Evolutionary conservation across 2,329 filamentous ascomycete species (phyloP), one percentile per base, ranked within the genome.

Genomic region (Fusarium albosuccineum): DNA sequence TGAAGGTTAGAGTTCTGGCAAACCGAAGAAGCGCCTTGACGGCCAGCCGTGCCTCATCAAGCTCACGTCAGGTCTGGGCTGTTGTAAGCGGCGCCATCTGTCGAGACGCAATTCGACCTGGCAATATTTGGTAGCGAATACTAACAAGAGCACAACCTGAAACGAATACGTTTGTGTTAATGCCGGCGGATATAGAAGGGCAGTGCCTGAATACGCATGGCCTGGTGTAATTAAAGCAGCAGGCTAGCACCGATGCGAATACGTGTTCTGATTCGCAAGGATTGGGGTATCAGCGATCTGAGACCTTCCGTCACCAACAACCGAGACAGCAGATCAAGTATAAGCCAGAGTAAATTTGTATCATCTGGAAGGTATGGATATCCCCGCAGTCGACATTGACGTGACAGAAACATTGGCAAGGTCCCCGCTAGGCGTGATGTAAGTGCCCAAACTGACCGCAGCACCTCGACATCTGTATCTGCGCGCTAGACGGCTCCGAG

Each of bases 301-400:
- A 68, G 65, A 68, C 61, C 16, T 59, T 51, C 36, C 58, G 65
- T 30, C 44, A 64, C 55, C 49, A 61, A 50, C 57, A 65, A 57
- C 61, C 57, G 57, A 65, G 61, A 66, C 61, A 66, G 30, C 39
- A 42, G 39, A 64, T 60, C 44, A 42, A 44, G 44, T 60, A 41
- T 37, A 49, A 62, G 46, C 30, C 39, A 62, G 34, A 46, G 49
- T 27, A 60, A 57, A 59, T 34, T 46, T 22, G 37, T 36, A 36
- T 54, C 36, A 51, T 45, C 48, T 33, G 17, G 41, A 37, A 34
- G 29, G 57, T 17, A 52, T 44, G 50, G 57, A 57, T 61, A 55
- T 56, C 57, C 63, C 68, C 68, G 61, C 68, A 69, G 57, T 60
- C 45, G 49, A 34, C 39, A 59, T 40, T 48, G 42, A 10, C 51